Evolutionary conservation across 169 alveolate genomes (phyloP).

Genomic region (Cryptosporidium viatorum): DNA sequence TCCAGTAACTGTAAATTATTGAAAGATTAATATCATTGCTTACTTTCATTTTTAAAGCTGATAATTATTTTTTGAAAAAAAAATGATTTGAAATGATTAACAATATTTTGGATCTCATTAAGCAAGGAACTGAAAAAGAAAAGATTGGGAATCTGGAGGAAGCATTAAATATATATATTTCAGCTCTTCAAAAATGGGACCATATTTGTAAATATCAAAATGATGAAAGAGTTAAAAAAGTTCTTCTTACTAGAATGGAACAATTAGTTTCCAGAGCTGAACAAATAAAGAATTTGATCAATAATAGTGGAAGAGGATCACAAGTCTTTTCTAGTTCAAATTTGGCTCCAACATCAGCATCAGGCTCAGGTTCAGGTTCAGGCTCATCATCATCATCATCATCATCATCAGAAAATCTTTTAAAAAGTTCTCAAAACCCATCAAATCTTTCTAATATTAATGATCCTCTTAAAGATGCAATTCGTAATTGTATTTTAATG

Average conservation of each 20-base stretch:
- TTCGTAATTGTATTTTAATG: constrained; percentile 84
- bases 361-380: no score
- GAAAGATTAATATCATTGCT: neutral
- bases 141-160: constrained; percentile 65
- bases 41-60: neutral
- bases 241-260: constrained; percentile 63
- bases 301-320: constrained; percentile 1
- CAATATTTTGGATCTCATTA: constrained; percentile 58
- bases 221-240: constrained; percentile 52
- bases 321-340: neutral
- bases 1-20: no score
- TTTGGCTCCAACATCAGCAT: neutral
- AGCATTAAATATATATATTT: constrained; percentile 66
- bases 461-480: constrained; percentile 78
- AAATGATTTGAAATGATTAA: constrained; percentile 39
- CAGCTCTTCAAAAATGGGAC: constrained; percentile 73
- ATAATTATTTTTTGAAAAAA: neutral
- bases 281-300: constrained; percentile 30
- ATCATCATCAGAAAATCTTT: neutral
- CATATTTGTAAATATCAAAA: constrained; percentile 62
- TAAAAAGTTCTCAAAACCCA: neutral
- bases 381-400: neutral
- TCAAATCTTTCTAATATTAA: constrained; percentile 4
- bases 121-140: constrained; percentile 76
- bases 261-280: constrained; percentile 71